Base-by-base conservation (phyloP, 129 eudicot species). In the Glebionis coronaria region DNA sequence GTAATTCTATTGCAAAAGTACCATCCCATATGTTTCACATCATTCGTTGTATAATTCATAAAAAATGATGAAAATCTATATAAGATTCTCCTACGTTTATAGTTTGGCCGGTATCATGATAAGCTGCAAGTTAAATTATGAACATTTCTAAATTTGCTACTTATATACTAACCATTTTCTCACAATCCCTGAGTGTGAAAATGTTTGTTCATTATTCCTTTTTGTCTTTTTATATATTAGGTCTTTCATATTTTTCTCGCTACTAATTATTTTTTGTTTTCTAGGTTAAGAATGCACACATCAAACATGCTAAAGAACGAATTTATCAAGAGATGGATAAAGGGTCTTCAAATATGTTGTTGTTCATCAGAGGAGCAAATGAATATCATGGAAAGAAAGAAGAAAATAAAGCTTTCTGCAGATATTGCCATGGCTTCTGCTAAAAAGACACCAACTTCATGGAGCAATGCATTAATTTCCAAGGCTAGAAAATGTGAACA, bases 341-440 rank as follows among this genome's bases (percentile, higher is more conserved):
- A 60, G 70, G 91, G 95, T 59, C 86, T 90, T 60, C 77, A 82
- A 67, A 76, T 67, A 63, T 87, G 78, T 74, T 87, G 78, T 74
- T 71, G 56, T 29, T 29, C 78, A n/a, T 69, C 78, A 75, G 84
- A 78, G 56, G 74, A 80, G 60, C 53, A 82, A 7, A 90, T 90
- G 95, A 61, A 66, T 49, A 13, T 82, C 20, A 5, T 73, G 27
- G 87, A 87, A 46, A 76, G 91, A 56, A 82, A 82, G 46, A 87
- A 75, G 61, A 87, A 83, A 56, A 84, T 90, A 44, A 84, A 87
- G 72, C 69, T 84, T 28, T 77, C 87, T 2, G 87, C 97, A 19
- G 97, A 90, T 28, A 75, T 87, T 6, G 97, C 97, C 42, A 84
- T 90, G 76, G 97, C 89, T 65, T 87, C 91, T 44, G 67, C 89